Percentiles rank a stretch among this genome's conserved stretches.
phyloP scores from a whole-genome alignment of 306 rosid species.

The Dicorynia guianensis region DNA sequence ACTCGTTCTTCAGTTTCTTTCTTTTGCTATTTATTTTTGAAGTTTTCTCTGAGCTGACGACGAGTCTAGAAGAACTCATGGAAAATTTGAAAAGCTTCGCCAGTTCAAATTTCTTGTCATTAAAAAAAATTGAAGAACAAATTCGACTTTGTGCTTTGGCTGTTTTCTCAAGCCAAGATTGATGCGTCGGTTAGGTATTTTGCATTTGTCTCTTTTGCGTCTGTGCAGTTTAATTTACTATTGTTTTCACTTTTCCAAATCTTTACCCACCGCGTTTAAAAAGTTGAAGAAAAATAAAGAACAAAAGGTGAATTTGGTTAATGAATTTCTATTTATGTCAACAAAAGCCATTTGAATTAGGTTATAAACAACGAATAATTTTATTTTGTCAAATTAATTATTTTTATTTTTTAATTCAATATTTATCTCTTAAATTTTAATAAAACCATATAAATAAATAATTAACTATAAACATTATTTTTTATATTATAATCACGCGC shows the following conservation, averaged over 20 bases:
- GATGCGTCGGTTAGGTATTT: background rate
- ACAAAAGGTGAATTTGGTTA: constrained; percentile 18
- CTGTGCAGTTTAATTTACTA: too few species aligned
- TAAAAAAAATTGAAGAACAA: background rate
- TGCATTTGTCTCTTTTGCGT: background rate
- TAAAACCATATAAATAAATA: too few species aligned
- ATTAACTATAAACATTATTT: too few species aligned
- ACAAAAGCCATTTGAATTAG: background rate
- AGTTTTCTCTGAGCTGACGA: background rate
- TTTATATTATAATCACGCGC: background rate
- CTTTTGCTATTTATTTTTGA: background rate
- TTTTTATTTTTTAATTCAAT: too few species aligned
- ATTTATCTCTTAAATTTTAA: too few species aligned
- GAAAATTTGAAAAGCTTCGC: background rate
- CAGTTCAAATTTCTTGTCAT: background rate
- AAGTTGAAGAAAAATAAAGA: background rate
- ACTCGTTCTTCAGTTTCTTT: background rate
- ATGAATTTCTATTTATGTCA: background rate
- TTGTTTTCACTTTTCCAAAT: background rate
- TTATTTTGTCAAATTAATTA: too few species aligned
- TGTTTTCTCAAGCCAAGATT: background rate
- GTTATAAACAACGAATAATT: background rate
- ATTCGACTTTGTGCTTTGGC: background rate
- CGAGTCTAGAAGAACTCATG: background rate
- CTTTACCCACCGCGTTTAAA: too few species aligned